Evolutionary conservation across 768 basidiomycete genomes (phyloP), one percentile per base, ranked within the genome.

Genomic region (Kwoniella bestiolae): DNA sequence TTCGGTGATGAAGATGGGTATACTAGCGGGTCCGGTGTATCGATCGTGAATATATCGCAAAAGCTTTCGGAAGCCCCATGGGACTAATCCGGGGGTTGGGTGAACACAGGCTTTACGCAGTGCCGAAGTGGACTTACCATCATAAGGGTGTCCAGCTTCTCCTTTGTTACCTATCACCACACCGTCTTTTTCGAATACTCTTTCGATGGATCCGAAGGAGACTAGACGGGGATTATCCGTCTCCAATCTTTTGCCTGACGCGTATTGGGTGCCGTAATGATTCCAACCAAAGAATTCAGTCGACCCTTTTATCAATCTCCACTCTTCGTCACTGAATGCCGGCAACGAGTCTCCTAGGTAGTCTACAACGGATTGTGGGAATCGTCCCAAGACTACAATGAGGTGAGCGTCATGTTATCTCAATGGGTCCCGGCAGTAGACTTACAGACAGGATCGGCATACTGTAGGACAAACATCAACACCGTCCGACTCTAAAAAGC

Each of bases 11-110:
- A 59, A 60, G 25, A 78, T 75, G 3, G 64, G 50, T 28, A 71
- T 47, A 16, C 46, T 52, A 25, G 14, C 11, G 7, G 72, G 55
- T n/a, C 53, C 32, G 23, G 67, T 58, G 51, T 75, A 78, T 3
- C 63, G 50, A 18, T 67, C 35, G 49, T 65, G 50, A 35, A 71
- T 58, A 55, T 72, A 70, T 11, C 55, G 53, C 9, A 75, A 41
- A 12, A 78, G 68, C 53, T 74, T 70, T 1, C 72, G 61, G 70
- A 75, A 78, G 5, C 76, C 76, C 76, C 76, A 78, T 9, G 76
- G 76, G 1, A 74, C 76, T 68, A 55, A 8, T 38, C n/a, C n/a
- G n/a, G n/a, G n/a, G n/a, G n/a, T n/a, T n/a, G n/a, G n/a, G n/a
- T n/a, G n/a, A n/a, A n/a, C n/a, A n/a, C n/a, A n/a, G n/a, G n/a